Base-by-base conservation (phyloP, 805 yeast species). In the Torulaspora maleeae region DNA sequence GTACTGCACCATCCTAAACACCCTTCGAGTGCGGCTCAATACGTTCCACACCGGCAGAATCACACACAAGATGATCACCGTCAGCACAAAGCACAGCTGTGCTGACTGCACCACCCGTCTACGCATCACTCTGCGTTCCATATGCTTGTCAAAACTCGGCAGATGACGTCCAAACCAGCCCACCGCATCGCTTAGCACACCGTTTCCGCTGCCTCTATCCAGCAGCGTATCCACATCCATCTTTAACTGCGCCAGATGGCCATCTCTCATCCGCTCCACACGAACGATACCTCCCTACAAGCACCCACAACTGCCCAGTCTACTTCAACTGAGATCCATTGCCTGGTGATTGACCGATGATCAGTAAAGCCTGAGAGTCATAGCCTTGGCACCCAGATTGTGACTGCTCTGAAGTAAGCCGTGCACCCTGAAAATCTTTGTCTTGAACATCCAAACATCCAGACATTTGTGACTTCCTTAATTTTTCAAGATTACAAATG, bases 41-140 rank as follows among this genome's bases (percentile, higher is more conserved):
- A 56, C 51, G 36, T 66, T 64, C 67, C 67, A 65, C 6, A 66
- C 33, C 0, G 80, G 80, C 8, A 74, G 39, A 2, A 66, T 29
- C 2, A 70, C 7, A 8, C 75, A 51, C 29, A 75, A 51, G 1
- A 69, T n/a, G 1, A 68, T 25, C 3, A 51, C 25, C 2, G 77
- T 63, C 3, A 66, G 56, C 1, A 51, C 39, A 12, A 76, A 58
- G 0, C 79, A 67, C 36, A 58, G 49, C 24, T 63, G 61, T 1
- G 78, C 78, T 7, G 52, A 47, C 16, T 27, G 33, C 15, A 41
- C 47, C 6, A 49, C 45, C 36, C 41, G 25, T n/a, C 32, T 34
- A 16, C 43, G 42, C 35, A 54, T 49, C 19, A 48, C 27, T 8
- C 33, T 25, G 22, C 35, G 41, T 27, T 49, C 55, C 24, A 47